Conservation (phyloP, 805 yeast species). For the Dipodascopsis uninucleata region DNA sequence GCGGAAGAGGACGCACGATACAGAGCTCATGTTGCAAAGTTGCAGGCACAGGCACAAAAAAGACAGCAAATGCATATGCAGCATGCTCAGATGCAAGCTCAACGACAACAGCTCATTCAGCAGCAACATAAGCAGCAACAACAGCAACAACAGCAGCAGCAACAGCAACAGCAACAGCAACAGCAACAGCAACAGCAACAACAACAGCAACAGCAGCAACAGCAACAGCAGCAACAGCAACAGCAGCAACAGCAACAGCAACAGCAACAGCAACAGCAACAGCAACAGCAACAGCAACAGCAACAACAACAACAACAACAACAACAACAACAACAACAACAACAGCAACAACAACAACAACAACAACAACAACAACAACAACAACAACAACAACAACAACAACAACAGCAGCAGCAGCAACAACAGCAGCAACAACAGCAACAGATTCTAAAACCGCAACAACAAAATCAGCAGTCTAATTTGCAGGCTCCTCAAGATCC, state of each 20-base stretch:
- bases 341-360: conserved; percentile 15
- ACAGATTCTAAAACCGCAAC: neutral
- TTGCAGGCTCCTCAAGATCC: conserved; percentile 4
- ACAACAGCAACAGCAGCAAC: neutral
- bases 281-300: conserved; percentile 21
- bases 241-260: neutral
- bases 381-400: conserved; percentile 23
- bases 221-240: neutral
- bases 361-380: conserved; percentile 23
- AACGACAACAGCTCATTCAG: conserved; percentile 16
- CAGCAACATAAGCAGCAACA: conserved; percentile 15
- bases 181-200: conserved; percentile 28
- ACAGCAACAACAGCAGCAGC: conserved; percentile 25
- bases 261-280: conserved; percentile 17
- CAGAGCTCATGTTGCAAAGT: conserved; percentile 24
- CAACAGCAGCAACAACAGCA: conserved; percentile 1
- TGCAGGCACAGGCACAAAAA: conserved; percentile 26
- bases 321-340: conserved; percentile 14
- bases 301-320: conserved; percentile 15
- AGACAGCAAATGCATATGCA: conserved; percentile 23
- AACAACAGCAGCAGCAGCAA: conserved; percentile 18
- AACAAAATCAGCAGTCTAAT: neutral
- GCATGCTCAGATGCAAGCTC: conserved; percentile 16
- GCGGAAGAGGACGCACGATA: conserved; percentile 28
- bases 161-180: conserved; percentile 12